These are phyloP conservation scores for Coemansia sp. DNA, from an alignment of 192 early-diverging fungal genomes.

Conservation along the genomic window DNA sequence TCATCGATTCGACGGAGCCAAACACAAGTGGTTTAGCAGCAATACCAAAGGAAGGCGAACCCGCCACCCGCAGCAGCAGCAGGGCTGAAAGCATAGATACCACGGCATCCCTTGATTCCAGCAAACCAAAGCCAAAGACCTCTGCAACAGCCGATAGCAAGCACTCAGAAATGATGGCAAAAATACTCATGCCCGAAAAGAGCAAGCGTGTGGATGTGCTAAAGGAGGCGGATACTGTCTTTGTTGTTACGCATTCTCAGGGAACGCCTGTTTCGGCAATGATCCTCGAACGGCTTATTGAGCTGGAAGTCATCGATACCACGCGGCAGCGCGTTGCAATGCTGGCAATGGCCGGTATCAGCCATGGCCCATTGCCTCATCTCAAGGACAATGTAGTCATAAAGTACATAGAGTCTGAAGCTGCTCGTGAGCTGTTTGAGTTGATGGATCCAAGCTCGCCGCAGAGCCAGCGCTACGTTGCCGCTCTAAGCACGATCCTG, in stretches of 20 bases:
- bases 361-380: slow-evolving; percentile 84
- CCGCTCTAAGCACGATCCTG: slow-evolving; percentile 68
- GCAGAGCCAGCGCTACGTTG: slow-evolving; percentile 70
- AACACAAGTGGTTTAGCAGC: background rate
- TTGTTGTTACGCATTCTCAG: slow-evolving; percentile 92
- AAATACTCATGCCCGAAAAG: slow-evolving; percentile 38
- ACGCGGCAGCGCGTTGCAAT: slow-evolving; percentile 72
- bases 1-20: slow-evolving; percentile 50
- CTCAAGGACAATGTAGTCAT: slow-evolving; percentile 82
- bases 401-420: slow-evolving; percentile 86
- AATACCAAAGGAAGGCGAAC: slow-evolving; percentile 7
- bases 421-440: slow-evolving; percentile 91
- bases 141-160: slow-evolving; percentile 11
- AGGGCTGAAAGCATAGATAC: background rate
- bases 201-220: slow-evolving; percentile 27
- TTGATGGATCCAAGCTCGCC: slow-evolving; percentile 79
- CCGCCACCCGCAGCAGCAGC: background rate
- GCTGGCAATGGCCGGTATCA: slow-evolving; percentile 91
- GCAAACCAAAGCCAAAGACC: slow-evolving; percentile 12
- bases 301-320: slow-evolving; percentile 64
- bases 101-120: background rate
- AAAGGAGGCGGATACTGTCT: slow-evolving; percentile 65
- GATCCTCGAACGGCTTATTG: slow-evolving; percentile 72
- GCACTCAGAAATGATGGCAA: slow-evolving; percentile 28
- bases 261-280: slow-evolving; percentile 87